These are phyloP conservation scores for Coelastrella sp. DNA, from an alignment of 139 green algal species.

Conservation along the genomic window DNA sequence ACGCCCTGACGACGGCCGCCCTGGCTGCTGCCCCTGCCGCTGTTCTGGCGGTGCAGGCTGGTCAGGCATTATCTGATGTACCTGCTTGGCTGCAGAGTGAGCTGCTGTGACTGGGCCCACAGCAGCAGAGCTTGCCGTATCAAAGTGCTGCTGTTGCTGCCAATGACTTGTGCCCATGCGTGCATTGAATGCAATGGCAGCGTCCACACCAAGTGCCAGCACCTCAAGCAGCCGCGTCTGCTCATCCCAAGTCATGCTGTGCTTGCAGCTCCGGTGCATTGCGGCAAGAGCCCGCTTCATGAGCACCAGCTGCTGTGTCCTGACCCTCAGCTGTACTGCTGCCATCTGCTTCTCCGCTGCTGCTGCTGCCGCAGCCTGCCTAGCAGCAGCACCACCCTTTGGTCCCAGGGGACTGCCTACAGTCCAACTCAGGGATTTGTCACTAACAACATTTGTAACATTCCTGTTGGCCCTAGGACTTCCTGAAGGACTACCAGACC, in stretches of 20 bases:
- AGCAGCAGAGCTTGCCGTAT: neutral
- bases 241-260: conserved; percentile 24
- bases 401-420: conserved; percentile 5
- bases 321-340: conserved; percentile 9
- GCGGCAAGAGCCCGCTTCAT: conserved; percentile 38
- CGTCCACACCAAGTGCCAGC: conserved; percentile 9
- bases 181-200: conserved; percentile 40
- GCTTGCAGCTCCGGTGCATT: conserved; percentile 20
- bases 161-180: neutral
- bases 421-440: neutral
- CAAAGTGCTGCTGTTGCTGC: conserved; percentile 24
- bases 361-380: conserved; percentile 17
- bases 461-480: neutral
- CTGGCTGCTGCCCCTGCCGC: conserved; percentile 38
- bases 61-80: too few species aligned
- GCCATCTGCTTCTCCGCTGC: conserved; percentile 7
- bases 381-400: conserved; percentile 19
- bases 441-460: neutral
- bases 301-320: conserved; percentile 36
- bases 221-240: conserved; percentile 45
- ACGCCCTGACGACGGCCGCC: too few species aligned
- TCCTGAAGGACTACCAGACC: neutral
- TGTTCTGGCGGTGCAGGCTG: neutral
- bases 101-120: neutral
- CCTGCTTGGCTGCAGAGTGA: neutral